These are phyloP conservation scores for Sindora glabra DNA, from an alignment of 306 rosid species.

Conservation along the genomic window DNA sequence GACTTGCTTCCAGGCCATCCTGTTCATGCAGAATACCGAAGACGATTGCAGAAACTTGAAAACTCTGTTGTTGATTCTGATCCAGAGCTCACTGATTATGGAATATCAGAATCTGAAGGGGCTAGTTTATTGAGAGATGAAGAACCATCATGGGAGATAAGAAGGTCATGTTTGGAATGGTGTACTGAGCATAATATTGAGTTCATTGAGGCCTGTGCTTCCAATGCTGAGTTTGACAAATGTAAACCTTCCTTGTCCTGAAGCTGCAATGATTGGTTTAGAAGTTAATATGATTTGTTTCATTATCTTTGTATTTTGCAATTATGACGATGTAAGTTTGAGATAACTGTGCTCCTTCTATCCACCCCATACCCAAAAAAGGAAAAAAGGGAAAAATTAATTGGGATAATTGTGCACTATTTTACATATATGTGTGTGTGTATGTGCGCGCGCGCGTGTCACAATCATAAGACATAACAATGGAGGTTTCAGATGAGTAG, in stretches of 20 bases:
- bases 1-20: conserved; percentile 77
- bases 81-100: conserved; percentile 43
- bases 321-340: background rate
- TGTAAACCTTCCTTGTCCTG: conserved; percentile 37
- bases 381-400: too few relatives aligned
- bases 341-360: background rate
- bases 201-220: conserved; percentile 81
- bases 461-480: background rate
- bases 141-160: conserved; percentile 39
- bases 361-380: too few relatives aligned
- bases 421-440: too few relatives aligned
- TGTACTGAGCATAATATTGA: conserved; percentile 69
- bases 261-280: background rate
- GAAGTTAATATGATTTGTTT: background rate
- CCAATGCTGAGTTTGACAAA: conserved; percentile 69
- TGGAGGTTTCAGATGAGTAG: background rate
- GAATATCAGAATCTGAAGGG: conserved; percentile 79
- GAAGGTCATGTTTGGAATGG: conserved; percentile 69
- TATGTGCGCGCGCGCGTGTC: too few relatives aligned
- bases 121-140: conserved; percentile 64
- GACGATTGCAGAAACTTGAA: conserved; percentile 42
- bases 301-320: background rate
- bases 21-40: conserved; percentile 69
- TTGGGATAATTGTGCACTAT: too few relatives aligned
- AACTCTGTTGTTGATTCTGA: conserved; percentile 31